phyloP scores from a whole-genome alignment of 768 basidiomycete species.

The Tulasnella calospora region DNA sequence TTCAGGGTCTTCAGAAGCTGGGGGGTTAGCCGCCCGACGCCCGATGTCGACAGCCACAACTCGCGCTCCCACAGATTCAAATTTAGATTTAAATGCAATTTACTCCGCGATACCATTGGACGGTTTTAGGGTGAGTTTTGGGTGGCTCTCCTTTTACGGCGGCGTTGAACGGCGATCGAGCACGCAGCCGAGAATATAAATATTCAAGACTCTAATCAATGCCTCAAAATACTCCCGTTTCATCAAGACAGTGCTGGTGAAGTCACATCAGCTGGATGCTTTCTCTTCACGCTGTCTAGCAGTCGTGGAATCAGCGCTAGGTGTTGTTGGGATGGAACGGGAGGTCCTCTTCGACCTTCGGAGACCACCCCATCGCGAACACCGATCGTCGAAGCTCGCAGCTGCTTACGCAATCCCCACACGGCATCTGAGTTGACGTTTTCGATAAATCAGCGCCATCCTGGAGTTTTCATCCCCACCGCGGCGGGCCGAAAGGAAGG shows the following conservation, averaged over 20 bases:
- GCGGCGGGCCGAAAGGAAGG: no score
- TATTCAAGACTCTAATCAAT: no score
- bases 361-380: neutral
- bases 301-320: no score
- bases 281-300: no score
- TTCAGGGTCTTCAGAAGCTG: neutral
- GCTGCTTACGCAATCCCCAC: neutral
- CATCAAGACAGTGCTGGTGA: no score
- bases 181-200: no score
- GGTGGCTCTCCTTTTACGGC: no score
- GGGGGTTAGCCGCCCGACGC: neutral
- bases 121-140: neutral
- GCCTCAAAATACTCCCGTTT: no score
- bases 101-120: neutral
- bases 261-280: no score
- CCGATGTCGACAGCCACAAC: neutral
- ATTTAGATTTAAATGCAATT: neutral
- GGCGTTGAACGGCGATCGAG: neutral
- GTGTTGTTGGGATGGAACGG: no score
- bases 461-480: no score
- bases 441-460: neutral
- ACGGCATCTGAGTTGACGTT: neutral
- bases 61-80: neutral
- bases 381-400: neutral
- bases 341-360: neutral